Percentiles rank a stretch among this genome's conserved stretches.
phyloP scores from a whole-genome alignment of 1,284 basidiomycete genomes.

The Cryptococcus sp. region DNA sequence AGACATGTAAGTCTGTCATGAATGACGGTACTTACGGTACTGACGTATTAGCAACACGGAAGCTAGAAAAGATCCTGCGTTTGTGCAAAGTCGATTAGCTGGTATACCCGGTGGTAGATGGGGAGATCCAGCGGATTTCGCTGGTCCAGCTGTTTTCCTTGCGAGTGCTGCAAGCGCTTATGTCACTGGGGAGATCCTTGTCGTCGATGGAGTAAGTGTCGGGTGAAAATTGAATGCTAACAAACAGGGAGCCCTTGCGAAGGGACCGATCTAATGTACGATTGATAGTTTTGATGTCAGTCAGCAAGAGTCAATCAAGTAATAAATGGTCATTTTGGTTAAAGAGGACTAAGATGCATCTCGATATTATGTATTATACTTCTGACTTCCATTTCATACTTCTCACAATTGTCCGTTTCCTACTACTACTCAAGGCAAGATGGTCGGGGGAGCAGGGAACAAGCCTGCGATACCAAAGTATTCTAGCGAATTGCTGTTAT shows the following conservation, averaged over 20 bases:
- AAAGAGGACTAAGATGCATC: too few species aligned
- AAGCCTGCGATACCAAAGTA: conserved; percentile 2
- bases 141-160: conserved; percentile 76
- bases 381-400: too few species aligned
- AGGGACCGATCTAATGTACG: conserved; percentile 12
- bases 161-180: conserved; percentile 77
- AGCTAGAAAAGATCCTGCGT: conserved; percentile 11
- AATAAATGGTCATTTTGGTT: too few species aligned
- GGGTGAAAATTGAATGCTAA: not conserved
- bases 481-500: conserved; percentile 6
- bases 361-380: too few species aligned
- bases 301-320: too few species aligned
- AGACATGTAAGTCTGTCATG: conserved; percentile 54
- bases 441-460: not conserved
- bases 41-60: conserved; percentile 15
- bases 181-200: conserved; percentile 67
- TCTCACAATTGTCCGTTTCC: too few species aligned
- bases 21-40: conserved; percentile 4
- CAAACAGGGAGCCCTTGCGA: conserved; percentile 17
- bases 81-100: conserved; percentile 10
- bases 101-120: conserved; percentile 78
- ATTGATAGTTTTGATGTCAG: too few species aligned
- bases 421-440: too few species aligned
- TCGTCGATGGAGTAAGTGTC: conserved; percentile 20
- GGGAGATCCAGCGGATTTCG: conserved; percentile 78